Base-by-base conservation (phyloP, 208 protist species). In the Ichthyophonus hoferi region DNA sequence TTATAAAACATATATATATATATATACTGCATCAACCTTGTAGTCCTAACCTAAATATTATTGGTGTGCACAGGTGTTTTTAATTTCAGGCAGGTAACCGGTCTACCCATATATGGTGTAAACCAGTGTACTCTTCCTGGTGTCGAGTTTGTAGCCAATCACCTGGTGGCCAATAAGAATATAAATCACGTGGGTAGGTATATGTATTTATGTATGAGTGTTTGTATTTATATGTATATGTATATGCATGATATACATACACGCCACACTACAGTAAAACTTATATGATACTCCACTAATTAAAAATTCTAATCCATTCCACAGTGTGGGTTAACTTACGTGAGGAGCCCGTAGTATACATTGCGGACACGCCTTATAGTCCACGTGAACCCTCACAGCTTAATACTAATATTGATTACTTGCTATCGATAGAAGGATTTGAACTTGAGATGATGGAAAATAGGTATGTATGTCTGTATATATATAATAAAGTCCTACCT, bases 271-370 rank as follows among this genome's bases (percentile, higher is more conserved):
- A n/a, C n/a, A n/a, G n/a, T n/a, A n/a, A n/a, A 31, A 67, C 43
- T 67, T 67, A 67, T 67, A 67, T 67, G 7, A 67, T 67, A 31
- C 31, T 83, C 38, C 3, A 33, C 31, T 83, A 33, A 24, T 83
- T 37, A 41, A 37, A 83, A 42, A 7, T 24, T 33, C 7, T 31
- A 3, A 42, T 41, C 31, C 43, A 34, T 38, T 14, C 12, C 35
- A 85, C 83, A 35, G 38, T 90, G 3, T 93, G 91, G 91, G 76
- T 88, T 37, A 93, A 92, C 90, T 43, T 93, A 50, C 90, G 91
- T 2, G 91, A 93, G 42, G 91, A 93, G 43, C 91, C 91, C 31
- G 90, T 93, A 39, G 83, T 93, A 1, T 93, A 83, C 67, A 88
- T 93, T 58, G 89, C 89, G 58, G 82, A 79, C 17, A 43, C 42